Base-by-base conservation (phyloP, 495 filamentous ascomycete genomes). In the Hypoxylon lienhwacheense region DNA sequence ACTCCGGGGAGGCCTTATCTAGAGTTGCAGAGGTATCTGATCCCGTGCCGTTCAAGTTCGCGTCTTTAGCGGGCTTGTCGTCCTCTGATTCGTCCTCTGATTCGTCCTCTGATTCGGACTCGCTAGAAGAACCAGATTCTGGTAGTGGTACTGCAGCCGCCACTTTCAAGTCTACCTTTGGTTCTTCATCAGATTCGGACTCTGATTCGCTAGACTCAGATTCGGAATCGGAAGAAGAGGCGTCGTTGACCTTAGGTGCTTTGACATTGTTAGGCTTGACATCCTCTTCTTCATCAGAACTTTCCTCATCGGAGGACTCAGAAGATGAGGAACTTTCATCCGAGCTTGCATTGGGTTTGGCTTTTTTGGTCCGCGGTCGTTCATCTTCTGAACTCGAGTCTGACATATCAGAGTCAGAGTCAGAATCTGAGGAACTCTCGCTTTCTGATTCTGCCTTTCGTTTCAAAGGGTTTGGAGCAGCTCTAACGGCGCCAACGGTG, bases 381-480 rank as follows among this genome's bases (percentile, higher is more conserved):
- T 68, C 70, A 34, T 66, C 63, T 25, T 73, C 67, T 3, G 66
- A 63, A 32, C 44, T 50, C 21, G 60, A 59, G 31, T 44, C 46
- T 26, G 51, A 51, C 57, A 57, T 66, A 33, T 66, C 68, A 5
- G 68, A 68, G 24, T 70, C 66, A 14, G 71, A 74, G 54, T 64
- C 64, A n/a, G 68, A 68, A 2, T 59, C 55, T 4, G 69, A 79
- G 24, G 70, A 77, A 24, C 72, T 77, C 22, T 71, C 73, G 67
- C 58, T 66, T 12, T 67, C 62, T 2, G 81, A 79, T 28, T 73
- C 73, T 16, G 82, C 83, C 72, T 89, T 89, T 54, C 86, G 83
- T 73, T 89, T 89, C 52, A 79, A 44, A 4, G 61, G 62, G 22
- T 80, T 81, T 16, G 57, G 59, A 4, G 60, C 55, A 8, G 54